Evolutionary conservation across 768 basidiomycete species (phyloP).

Genomic region (Trametes elegans): DNA sequence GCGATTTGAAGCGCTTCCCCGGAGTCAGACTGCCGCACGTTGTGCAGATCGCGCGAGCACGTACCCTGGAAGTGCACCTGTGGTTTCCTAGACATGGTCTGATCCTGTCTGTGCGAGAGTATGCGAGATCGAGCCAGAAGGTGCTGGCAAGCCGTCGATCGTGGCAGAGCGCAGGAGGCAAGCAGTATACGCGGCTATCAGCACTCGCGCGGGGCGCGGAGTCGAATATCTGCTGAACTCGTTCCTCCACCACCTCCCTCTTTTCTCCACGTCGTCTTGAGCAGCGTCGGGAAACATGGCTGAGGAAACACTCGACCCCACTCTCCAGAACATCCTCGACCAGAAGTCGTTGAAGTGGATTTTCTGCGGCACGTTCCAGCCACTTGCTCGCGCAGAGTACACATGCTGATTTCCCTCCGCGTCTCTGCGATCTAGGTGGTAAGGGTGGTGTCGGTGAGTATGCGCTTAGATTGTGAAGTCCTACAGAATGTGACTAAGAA

Average conservation of each 20-base stretch:
- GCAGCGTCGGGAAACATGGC: slow-evolving; percentile 39
- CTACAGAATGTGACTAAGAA: background rate
- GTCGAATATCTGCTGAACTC: background rate
- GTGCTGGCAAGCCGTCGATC: slow-evolving; percentile 13
- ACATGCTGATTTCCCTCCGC: slow-evolving; percentile 11
- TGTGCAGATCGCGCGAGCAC: slow-evolving; percentile 4
- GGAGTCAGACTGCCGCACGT: slow-evolving; percentile 1
- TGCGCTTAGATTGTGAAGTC: background rate
- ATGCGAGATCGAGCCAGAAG: slow-evolving; percentile 8
- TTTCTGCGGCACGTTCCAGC: slow-evolving; percentile 78
- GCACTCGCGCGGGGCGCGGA: background rate
- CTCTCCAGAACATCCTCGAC: slow-evolving; percentile 92
- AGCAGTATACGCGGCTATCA: slow-evolving; percentile 17
- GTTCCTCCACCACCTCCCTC: background rate
- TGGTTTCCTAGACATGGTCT: slow-evolving; percentile 21
- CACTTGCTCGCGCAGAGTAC: slow-evolving; percentile 7
- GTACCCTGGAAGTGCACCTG: slow-evolving; percentile 41
- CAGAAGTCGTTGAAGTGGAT: slow-evolving; percentile 97
- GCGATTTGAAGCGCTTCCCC: slow-evolving; percentile 71
- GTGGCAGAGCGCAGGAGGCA: slow-evolving; percentile 8
- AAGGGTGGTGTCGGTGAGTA: slow-evolving; percentile 95
- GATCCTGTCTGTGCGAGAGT: slow-evolving; percentile 12
- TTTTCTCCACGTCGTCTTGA: background rate
- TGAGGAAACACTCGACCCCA: slow-evolving; percentile 71
- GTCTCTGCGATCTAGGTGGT: slow-evolving; percentile 58